These are phyloP conservation scores for Mycena galericulata DNA, from an alignment of 768 basidiomycete genomes.

Conservation along the genomic window DNA sequence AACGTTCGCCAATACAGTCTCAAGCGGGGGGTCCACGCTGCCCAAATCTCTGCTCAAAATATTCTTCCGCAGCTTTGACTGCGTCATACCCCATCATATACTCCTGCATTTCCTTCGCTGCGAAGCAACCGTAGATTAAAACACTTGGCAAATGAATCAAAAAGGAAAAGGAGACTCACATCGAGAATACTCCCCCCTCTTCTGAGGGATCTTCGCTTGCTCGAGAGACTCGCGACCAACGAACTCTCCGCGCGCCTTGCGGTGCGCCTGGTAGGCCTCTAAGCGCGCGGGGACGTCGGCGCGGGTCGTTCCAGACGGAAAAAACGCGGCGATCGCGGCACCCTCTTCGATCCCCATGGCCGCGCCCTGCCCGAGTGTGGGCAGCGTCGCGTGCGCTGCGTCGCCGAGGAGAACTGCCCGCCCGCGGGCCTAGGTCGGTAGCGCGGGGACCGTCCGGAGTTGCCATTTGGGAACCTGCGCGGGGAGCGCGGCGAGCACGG, in stretches of 20 bases:
- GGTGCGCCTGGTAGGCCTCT: not conserved
- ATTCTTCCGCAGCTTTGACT: too few species aligned
- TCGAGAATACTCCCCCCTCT: too few species aligned
- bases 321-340: not conserved
- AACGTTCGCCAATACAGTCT: too few species aligned
- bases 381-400: conserved; percentile 39
- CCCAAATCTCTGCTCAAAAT: too few species aligned
- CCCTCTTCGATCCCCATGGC: not conserved
- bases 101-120: too few species aligned
- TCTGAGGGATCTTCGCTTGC: not conserved
- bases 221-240: conserved; percentile 7
- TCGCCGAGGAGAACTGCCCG: conserved; percentile 6
- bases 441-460: not conserved
- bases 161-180: too few species aligned
- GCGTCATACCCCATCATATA: too few species aligned
- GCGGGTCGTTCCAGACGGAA: not conserved
- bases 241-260: conserved; percentile 19
- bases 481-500: not conserved
- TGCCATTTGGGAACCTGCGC: not conserved
- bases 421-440: conserved; percentile 15
- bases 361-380: conserved; percentile 22
- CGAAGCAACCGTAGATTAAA: too few species aligned
- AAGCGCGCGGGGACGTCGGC: not conserved
- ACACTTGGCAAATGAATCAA: too few species aligned
- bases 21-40: too few species aligned